Percentiles rank a stretch among this genome's conserved stretches.
Evolutionary conservation across 1,139 yeast species (phyloP).

Genomic region (Candida sanyaensis): DNA sequence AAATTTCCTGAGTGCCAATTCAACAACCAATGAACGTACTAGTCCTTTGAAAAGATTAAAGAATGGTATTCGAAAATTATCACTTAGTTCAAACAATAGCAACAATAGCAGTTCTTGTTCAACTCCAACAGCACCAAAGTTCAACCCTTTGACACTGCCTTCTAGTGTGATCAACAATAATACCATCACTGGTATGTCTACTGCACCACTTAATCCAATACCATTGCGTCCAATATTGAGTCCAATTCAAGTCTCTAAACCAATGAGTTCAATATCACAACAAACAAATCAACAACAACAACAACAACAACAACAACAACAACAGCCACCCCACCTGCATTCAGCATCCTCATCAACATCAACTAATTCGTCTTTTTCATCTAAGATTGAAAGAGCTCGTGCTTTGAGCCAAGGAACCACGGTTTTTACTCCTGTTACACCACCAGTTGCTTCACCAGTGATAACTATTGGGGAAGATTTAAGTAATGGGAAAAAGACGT

Average conservation of each 20-base stretch:
- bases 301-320: no score
- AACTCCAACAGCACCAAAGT: conserved; percentile 20
- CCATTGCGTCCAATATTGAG: conserved; percentile 12
- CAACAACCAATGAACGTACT: conserved; percentile 14
- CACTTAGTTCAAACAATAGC: conserved; percentile 19
- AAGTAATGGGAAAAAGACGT: conserved; percentile 26
- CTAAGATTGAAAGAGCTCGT: conserved; percentile 14
- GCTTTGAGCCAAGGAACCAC: conserved; percentile 16
- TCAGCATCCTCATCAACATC: conserved; percentile 14
- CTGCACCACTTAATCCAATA: conserved; percentile 11
- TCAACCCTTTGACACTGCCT: conserved; percentile 15
- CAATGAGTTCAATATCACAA: conserved; percentile 2
- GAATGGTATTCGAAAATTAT: conserved; percentile 37
- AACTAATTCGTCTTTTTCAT: conserved; percentile 12
- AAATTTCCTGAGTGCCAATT: conserved; percentile 3
- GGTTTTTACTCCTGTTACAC: conserved; percentile 25
- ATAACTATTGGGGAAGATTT: conserved; percentile 44
- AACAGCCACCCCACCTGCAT: conserved; percentile 8
- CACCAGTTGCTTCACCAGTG: conserved; percentile 43
- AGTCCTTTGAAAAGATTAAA: conserved; percentile 27
- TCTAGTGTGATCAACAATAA: neutral
- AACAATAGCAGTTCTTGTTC: conserved; percentile 7
- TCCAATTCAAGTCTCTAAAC: conserved; percentile 11
- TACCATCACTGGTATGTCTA: conserved; percentile 8
- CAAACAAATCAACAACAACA: conserved; percentile 10